phyloP scores from a whole-genome alignment of 2,329 filamentous ascomycete species.

The Leptographium wingfieldii region DNA sequence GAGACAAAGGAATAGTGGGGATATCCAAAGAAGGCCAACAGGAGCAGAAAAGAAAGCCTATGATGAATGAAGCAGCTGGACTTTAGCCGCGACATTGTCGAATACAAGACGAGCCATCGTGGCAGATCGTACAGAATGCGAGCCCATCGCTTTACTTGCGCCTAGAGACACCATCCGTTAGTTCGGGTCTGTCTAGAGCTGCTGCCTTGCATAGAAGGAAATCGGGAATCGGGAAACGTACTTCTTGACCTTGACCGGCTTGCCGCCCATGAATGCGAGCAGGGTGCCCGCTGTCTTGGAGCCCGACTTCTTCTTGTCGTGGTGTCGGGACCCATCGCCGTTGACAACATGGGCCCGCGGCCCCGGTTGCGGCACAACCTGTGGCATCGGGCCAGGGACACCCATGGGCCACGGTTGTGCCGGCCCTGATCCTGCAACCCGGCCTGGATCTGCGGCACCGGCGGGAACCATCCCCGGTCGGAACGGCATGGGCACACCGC shows the following conservation, averaged over 20 bases:
- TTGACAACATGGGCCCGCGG: conserved; percentile 7
- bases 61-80: not conserved
- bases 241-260: conserved; percentile 12
- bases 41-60: not conserved
- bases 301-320: conserved; percentile 10
- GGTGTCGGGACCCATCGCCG: conserved; percentile 3
- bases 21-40: not conserved
- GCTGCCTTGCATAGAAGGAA: not conserved
- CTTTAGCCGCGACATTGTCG: not conserved
- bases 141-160: not conserved
- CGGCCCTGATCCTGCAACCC: not conserved
- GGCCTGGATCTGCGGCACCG: not conserved
- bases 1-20: not conserved
- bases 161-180: not conserved
- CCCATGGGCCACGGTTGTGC: too few relatives aligned
- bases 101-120: not conserved
- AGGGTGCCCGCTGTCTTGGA: conserved; percentile 1
- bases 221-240: conserved; percentile 1
- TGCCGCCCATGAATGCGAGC: conserved; percentile 10
- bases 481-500: not conserved
- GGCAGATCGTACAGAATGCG: not conserved
- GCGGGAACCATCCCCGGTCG: not conserved
- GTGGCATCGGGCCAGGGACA: not conserved
- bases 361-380: not conserved
- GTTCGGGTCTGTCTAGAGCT: not conserved